phyloP scores from a whole-genome alignment of 768 basidiomycete species.

The Mycena polygramma region DNA sequence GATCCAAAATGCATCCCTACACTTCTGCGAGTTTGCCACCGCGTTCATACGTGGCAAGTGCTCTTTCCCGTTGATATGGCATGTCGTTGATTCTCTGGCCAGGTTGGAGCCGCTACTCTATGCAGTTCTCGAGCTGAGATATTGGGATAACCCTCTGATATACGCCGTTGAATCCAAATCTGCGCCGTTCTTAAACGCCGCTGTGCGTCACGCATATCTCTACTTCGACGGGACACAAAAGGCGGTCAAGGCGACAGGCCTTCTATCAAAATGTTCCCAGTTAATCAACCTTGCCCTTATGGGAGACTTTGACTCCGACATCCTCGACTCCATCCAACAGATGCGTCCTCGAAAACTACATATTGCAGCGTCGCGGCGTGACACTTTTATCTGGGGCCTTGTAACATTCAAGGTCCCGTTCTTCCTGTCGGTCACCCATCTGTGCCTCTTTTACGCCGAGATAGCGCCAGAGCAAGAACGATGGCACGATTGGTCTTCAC shows the following conservation, averaged over 20 bases:
- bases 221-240: neutral
- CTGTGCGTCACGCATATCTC: conserved; percentile 1
- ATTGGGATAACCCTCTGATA: neutral
- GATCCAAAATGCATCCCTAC: neutral
- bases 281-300: neutral
- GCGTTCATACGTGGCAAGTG: conserved; percentile 15
- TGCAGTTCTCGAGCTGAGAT: neutral
- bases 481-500: neutral
- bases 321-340: neutral
- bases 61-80: too few relatives aligned
- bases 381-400: neutral
- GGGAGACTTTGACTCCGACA: too few relatives aligned
- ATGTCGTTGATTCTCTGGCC: neutral
- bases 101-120: conserved; percentile 7
- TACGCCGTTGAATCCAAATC: neutral
- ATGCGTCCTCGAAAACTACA: neutral
- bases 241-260: neutral
- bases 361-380: neutral
- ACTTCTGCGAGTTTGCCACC: conserved; percentile 2
- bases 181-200: neutral
- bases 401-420: neutral
- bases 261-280: neutral
- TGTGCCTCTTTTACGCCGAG: too few relatives aligned
- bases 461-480: too few relatives aligned
- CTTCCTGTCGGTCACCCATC: neutral